These are phyloP conservation scores for Boletus smithii DNA, from an alignment of 1,284 basidiomycete species.

Conservation along the genomic window DNA sequence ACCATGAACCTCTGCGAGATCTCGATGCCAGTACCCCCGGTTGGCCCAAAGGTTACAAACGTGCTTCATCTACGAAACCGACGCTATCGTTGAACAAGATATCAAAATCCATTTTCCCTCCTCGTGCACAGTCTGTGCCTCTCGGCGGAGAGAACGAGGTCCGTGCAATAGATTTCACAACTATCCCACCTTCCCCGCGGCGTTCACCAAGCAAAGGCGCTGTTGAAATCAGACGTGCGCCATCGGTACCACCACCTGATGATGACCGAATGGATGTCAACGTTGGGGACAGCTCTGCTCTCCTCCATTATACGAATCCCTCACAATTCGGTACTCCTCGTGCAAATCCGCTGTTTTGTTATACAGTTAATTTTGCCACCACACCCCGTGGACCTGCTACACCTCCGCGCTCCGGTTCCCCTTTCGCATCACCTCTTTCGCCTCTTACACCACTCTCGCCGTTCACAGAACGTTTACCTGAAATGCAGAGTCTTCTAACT, in stretches of 20 bases:
- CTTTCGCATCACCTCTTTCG: slow-evolving; percentile 24
- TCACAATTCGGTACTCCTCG: slow-evolving; percentile 8
- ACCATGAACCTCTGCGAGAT: slow-evolving; percentile 22
- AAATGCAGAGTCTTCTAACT: slow-evolving; percentile 11
- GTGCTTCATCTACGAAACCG: slow-evolving; percentile 23
- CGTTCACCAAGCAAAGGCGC: slow-evolving; percentile 25
- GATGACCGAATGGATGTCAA: slow-evolving; percentile 28
- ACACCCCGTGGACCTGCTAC: slow-evolving; percentile 17
- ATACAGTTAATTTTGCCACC: slow-evolving; percentile 31
- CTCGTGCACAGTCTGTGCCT: slow-evolving; percentile 33
- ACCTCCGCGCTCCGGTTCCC: background rate
- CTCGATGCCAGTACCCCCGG: slow-evolving; percentile 5
- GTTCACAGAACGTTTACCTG: slow-evolving; percentile 2
- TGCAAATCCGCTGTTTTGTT: slow-evolving; percentile 14
- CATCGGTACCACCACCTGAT: slow-evolving; percentile 22
- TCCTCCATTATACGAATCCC: slow-evolving; percentile 23
- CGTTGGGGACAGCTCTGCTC: slow-evolving; percentile 4
- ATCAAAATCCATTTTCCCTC: slow-evolving; percentile 12
- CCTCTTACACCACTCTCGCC: slow-evolving; percentile 37
- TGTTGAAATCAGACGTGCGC: slow-evolving; percentile 28
- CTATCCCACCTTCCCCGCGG: slow-evolving; percentile 26
- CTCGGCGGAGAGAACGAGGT: slow-evolving; percentile 13
- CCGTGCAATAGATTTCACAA: slow-evolving; percentile 20
- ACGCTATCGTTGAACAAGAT: slow-evolving; percentile 17
- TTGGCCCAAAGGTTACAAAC: slow-evolving; percentile 4